phyloP scores from a whole-genome alignment of 1,284 basidiomycete species.

The Marasmius tenuissimus region DNA sequence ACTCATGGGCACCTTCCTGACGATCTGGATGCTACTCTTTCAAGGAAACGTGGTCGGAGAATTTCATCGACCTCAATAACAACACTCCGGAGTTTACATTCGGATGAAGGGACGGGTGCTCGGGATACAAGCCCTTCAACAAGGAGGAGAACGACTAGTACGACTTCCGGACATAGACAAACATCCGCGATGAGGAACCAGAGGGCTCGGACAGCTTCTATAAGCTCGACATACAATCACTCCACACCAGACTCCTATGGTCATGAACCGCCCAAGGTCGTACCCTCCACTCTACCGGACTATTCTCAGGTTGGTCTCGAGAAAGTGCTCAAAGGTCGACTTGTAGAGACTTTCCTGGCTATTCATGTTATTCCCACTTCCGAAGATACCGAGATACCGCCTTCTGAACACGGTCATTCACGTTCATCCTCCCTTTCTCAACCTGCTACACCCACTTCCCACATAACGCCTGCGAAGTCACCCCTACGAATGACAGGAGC shows the following conservation, averaged over 20 bases:
- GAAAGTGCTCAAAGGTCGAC: slow-evolving; percentile 64
- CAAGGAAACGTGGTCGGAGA: slow-evolving; percentile 58
- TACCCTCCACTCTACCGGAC: slow-evolving; percentile 45
- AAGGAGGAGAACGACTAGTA: slow-evolving; percentile 32
- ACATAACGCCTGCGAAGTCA: neutral
- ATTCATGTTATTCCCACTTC: slow-evolving; percentile 37
- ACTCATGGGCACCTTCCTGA: slow-evolving; percentile 58
- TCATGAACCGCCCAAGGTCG: slow-evolving; percentile 24
- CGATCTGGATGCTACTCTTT: slow-evolving; percentile 65
- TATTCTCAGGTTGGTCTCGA: slow-evolving; percentile 68
- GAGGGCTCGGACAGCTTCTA: slow-evolving; percentile 51
- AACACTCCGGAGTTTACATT: slow-evolving; percentile 45
- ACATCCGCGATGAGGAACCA: slow-evolving; percentile 34
- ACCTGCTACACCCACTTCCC: neutral
- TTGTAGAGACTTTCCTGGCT: slow-evolving; percentile 79
- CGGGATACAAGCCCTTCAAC: slow-evolving; percentile 18
- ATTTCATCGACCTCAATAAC: slow-evolving; percentile 59
- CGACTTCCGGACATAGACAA: slow-evolving; percentile 24
- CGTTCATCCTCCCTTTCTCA: slow-evolving; percentile 3
- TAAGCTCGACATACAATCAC: slow-evolving; percentile 40
- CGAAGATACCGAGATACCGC: neutral
- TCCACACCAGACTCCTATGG: slow-evolving; percentile 10
- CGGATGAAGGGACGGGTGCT: slow-evolving; percentile 40
- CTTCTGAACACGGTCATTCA: slow-evolving; percentile 8
- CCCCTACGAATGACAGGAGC: neutral